Base-by-base conservation (phyloP, 2,329 filamentous ascomycete species). In the Fusarium decemcellulare region DNA sequence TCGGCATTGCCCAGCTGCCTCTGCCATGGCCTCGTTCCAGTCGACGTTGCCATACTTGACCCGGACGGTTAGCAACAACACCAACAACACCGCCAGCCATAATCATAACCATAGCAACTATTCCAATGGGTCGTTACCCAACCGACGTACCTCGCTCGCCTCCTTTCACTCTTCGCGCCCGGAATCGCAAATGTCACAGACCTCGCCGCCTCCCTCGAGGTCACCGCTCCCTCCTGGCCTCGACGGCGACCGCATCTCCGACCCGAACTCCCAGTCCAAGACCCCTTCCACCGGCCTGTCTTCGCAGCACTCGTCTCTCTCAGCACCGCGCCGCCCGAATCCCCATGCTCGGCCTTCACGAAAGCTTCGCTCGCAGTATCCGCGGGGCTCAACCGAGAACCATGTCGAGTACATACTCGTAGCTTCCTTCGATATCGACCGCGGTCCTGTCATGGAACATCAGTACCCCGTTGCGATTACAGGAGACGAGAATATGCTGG, bases 381-480 rank as follows among this genome's bases (percentile, higher is more conserved):
- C 92, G 15, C 86, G 90, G n/a, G 86, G 91, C 60, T 88, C 90
- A 11, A 84, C 85, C 7, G 92, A 98, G 79, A 97, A 96, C 76
- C 96, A 99, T 91, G 96, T 99, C 81, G 96, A 99, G 79, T 99
- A 98, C 78, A 98, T 99, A 56, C 86, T 99, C 56, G 96, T 99
- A 58, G 96, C 96, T 5, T 97, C 94, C 3, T 99, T 99, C 81
- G 94, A 98, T 80, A 97, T 98, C 75, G 95, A 98, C 79, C 91
- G 93, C 56, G 96, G 96, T 4, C 95, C 95, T 48, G 91, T 98
- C 74, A 98, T 99, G 96, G 96, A 99, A 78, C 95, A 99, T 78
- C 96, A 99, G 78, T 99, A 95, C 77, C 96, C 96, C 0, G 91
- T 93, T 43, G 91, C 95, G 53, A 98, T 99, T 67, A 98, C 94